phyloP scores from a whole-genome alignment of 2,329 filamentous ascomycete species.

The Chalaropsis ovoidea region DNA sequence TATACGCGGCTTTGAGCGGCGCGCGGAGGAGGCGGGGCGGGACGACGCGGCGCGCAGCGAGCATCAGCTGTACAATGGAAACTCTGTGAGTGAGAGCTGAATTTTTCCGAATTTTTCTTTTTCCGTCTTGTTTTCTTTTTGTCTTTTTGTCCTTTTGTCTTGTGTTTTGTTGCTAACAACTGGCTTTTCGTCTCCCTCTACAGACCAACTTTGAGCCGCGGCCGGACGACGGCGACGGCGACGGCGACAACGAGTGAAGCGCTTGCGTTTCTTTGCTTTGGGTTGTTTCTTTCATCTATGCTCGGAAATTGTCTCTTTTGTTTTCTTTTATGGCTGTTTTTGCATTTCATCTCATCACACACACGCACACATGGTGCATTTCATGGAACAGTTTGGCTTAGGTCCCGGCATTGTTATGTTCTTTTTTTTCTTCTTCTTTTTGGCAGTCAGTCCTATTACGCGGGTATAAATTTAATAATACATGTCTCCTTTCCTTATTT shows the following conservation, averaged over 20 bases:
- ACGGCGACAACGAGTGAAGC: too few relatives aligned
- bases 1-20: slow-evolving; percentile 27
- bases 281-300: slow-evolving; percentile 28
- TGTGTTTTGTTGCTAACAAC: too few relatives aligned
- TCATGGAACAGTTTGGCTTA: background rate
- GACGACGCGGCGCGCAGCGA: slow-evolving; percentile 43
- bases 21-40: background rate
- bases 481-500: background rate
- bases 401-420: background rate
- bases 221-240: slow-evolving; percentile 51
- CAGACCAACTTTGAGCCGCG: slow-evolving; percentile 61
- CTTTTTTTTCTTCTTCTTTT: background rate
- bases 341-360: background rate
- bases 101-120: background rate
- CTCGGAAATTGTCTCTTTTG: background rate
- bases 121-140: too few relatives aligned
- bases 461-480: slow-evolving; percentile 15
- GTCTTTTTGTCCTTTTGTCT: too few relatives aligned
- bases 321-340: background rate
- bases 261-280: slow-evolving; percentile 22
- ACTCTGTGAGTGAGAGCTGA: slow-evolving; percentile 53
- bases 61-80: slow-evolving; percentile 81
- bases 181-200: background rate
- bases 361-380: background rate
- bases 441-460: background rate